Evolutionary conservation across 108 stramenopile genomes (phyloP), one percentile per base, ranked within the genome.

Genomic region (Conticribra guillardii): DNA sequence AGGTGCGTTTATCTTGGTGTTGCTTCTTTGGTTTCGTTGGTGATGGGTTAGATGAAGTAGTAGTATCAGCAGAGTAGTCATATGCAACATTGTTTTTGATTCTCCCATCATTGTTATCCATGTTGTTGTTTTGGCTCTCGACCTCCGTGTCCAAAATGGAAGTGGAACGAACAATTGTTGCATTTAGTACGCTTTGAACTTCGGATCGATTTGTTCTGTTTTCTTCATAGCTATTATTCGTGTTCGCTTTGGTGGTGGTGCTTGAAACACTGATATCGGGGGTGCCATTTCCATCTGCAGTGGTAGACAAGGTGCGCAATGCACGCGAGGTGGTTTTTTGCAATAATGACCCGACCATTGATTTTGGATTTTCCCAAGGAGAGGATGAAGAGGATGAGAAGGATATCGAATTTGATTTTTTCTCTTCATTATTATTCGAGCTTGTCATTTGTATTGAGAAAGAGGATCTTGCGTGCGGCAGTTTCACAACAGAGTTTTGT

Each of bases 1-100:
- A 80, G 16, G 79, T 72, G 53, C 64, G 57, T 64, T 79, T 71
- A 26, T 71, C 64, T 63, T 62, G 46, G 19, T 52, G 50, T 53
- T 5, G 41, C 21, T 44, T 24, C 28, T 32, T 23, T 57, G n/a
- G n/a, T 34, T 17, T 15, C 44, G 15, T 15, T 44, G 15, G 44
- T 11, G 44, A 15, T 44, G 15, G 15, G 11, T 8, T 44, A 15
- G 11, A 15, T 8, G 11, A 44, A 44, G 44, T 44, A 44, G 44
- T 8, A 44, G 44, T 15, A 44, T 44, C 11, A 44, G 17, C 11
- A 4, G 56, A 57, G 4, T 11, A 15, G 2, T 52, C 50, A 52
- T 52, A n/a, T 52, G 18, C 50, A 11, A 5, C 18, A 16, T 55
- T 30, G 11, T 55, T 14, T 55, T 24, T 14, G 23, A 55, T 55